Base-by-base conservation (phyloP, 164 flowering plant species). In the Aristolochia fimbriata region DNA sequence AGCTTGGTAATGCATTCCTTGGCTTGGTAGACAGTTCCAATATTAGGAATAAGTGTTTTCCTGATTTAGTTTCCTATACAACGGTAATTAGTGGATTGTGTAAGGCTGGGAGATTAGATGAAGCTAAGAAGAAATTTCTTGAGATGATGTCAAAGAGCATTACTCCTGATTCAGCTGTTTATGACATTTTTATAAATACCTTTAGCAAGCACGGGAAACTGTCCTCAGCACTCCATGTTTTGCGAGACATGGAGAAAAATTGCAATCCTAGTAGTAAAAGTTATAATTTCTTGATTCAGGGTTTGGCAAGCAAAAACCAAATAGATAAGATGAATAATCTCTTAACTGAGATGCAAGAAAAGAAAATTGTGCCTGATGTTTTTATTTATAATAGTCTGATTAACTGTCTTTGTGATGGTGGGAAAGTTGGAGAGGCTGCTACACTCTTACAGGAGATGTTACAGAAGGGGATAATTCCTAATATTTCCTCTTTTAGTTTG, bases 191-290 rank as follows among this genome's bases (percentile, higher is more conserved):
- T 56, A 74, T 93, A 53, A 65, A 73, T 66, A 70, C 61, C 49
- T 86, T 75, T 69, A 86, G 93, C 67, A 82, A 82, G 68, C 73
- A 77, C 24, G 94, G 94, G 46, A 93, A 85, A 64, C 37, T 86
- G 46, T 83, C 96, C 55, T 79, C 91, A 27, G 99, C 97, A 30
- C 82, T 88, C 70, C 82, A 83, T 48, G 97, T 93, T 73, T 80
- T 93, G 20, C 81, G 83, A 65, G 96, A 90, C 72, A 93, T 93
- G 97, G 97, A 93, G 81, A 86, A 77, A 62, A 84, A 90, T 53
- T 87, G 83, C 72, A 71, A 66, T 27, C 88, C 80, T 62, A 83
- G 65, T 70, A 67, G 83, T 50, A 81, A 67, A 51, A 88, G 90
- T 46, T 93, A 85, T 73, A 93, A 90, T 72, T 80, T 85, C 51